phyloP scores from a whole-genome alignment of 2,329 filamentous ascomycete genomes.

The Colletotrichum sp. region DNA sequence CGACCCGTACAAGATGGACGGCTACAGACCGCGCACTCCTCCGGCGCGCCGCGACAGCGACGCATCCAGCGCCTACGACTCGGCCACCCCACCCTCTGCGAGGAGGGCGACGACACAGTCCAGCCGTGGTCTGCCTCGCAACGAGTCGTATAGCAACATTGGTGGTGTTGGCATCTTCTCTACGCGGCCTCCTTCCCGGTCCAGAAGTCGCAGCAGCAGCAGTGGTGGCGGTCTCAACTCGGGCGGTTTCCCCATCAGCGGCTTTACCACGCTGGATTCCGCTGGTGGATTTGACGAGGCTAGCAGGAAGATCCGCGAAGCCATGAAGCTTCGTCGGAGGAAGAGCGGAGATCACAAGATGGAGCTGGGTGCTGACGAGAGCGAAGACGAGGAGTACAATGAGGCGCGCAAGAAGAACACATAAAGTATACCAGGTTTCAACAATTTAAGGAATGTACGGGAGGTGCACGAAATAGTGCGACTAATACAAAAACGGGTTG shows the following conservation, averaged over 20 bases:
- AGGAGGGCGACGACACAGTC: constrained; percentile 59
- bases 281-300: constrained; percentile 82
- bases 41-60: constrained; percentile 52
- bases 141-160: constrained; percentile 94
- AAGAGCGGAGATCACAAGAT: constrained; percentile 46
- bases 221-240: constrained; percentile 67
- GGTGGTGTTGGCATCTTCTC: constrained; percentile 89
- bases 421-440: not conserved
- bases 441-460: not conserved
- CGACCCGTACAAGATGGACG: constrained; percentile 51
- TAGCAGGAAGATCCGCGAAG: constrained; percentile 80
- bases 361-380: constrained; percentile 42
- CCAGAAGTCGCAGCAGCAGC: constrained; percentile 72
- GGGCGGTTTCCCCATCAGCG: constrained; percentile 68
- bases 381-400: constrained; percentile 47
- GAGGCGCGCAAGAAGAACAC: constrained; percentile 48
- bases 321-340: constrained; percentile 72
- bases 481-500: not conserved
- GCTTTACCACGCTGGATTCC: constrained; percentile 71
- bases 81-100: constrained; percentile 42
- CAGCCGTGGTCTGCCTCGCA: constrained; percentile 70
- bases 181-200: constrained; percentile 83
- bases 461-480: not conserved
- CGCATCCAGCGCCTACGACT: constrained; percentile 45
- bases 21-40: constrained; percentile 27